Conservation (phyloP, 306 rosid genomes). For the Rubus parviflorus region DNA sequence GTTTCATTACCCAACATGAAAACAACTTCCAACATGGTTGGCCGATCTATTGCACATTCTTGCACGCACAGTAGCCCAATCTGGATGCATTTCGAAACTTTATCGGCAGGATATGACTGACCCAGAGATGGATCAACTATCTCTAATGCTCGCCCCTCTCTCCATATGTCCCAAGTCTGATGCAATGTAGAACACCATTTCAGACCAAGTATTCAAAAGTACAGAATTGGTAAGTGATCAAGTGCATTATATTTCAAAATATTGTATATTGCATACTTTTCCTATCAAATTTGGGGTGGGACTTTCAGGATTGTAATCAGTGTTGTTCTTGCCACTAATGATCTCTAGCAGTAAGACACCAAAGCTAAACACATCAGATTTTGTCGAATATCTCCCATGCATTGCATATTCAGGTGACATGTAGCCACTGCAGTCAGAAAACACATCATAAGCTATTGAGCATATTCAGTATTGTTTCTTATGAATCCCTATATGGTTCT, state of each 20-base stretch:
- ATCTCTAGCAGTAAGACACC: slow-evolving; percentile 59
- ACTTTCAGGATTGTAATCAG: slow-evolving; percentile 20
- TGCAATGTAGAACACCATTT: background rate
- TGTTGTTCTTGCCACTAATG: slow-evolving; percentile 55
- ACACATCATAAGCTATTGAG: background rate
- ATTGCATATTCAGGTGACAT: slow-evolving; percentile 65
- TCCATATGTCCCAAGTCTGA: slow-evolving; percentile 55
- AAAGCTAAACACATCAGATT: slow-evolving; percentile 56
- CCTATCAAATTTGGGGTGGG: slow-evolving; percentile 41
- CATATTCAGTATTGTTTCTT: background rate
- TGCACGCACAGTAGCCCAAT: slow-evolving; percentile 61
- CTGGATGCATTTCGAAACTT: slow-evolving; percentile 56
- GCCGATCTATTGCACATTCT: slow-evolving; percentile 51
- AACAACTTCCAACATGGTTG: slow-evolving; percentile 55
- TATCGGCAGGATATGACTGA: slow-evolving; percentile 7
- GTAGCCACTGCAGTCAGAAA: background rate
- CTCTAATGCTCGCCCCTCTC: slow-evolving; percentile 26
- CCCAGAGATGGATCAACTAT: slow-evolving; percentile 36
- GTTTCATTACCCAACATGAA: slow-evolving; percentile 53
- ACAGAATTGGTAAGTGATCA: background rate
- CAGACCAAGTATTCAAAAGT: too few relatives aligned
- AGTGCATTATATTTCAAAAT: background rate
- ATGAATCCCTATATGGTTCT: background rate
- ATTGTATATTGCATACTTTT: slow-evolving; percentile 37
- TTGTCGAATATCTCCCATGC: slow-evolving; percentile 49